Conservation (phyloP, 768 basidiomycete genomes). For the Jaapia argillacea region DNA sequence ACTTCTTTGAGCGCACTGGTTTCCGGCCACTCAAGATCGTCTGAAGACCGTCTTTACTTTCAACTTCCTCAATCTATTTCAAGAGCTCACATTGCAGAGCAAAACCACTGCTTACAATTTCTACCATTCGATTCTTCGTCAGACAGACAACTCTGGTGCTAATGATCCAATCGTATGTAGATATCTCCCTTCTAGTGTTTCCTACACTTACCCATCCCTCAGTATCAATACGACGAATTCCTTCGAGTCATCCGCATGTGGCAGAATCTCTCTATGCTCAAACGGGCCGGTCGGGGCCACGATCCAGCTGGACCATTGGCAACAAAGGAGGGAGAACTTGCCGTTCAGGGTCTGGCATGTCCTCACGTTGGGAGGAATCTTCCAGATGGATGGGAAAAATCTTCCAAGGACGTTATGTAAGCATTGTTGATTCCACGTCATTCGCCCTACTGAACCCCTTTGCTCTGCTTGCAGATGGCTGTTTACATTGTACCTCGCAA, state of each 20-base stretch:
- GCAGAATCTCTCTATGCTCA: background rate
- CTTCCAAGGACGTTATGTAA: background rate
- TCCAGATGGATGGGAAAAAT: conserved; percentile 2
- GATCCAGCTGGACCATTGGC: conserved; percentile 4
- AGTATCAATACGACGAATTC: conserved; percentile 4
- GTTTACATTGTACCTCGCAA: conserved; percentile 16
- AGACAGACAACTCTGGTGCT: background rate
- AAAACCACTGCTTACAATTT: background rate
- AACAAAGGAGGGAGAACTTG: conserved; percentile 1
- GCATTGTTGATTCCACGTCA: background rate
- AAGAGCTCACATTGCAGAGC: background rate
- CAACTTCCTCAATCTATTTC: background rate
- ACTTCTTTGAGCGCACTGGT: background rate
- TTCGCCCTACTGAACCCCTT: no score
- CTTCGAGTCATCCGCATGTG: background rate
- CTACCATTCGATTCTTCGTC: background rate
- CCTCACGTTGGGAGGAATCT: conserved; percentile 5
- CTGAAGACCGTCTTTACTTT: background rate
- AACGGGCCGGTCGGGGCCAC: conserved; percentile 1
- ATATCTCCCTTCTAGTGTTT: background rate
- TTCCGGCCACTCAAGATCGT: background rate
- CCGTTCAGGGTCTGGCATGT: conserved; percentile 5
- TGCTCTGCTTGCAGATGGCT: no score
- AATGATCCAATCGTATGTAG: background rate
- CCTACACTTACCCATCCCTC: background rate